Evolutionary conservation across 2,329 filamentous ascomycete species (phyloP).

Genomic region (Fusarium luffae): DNA sequence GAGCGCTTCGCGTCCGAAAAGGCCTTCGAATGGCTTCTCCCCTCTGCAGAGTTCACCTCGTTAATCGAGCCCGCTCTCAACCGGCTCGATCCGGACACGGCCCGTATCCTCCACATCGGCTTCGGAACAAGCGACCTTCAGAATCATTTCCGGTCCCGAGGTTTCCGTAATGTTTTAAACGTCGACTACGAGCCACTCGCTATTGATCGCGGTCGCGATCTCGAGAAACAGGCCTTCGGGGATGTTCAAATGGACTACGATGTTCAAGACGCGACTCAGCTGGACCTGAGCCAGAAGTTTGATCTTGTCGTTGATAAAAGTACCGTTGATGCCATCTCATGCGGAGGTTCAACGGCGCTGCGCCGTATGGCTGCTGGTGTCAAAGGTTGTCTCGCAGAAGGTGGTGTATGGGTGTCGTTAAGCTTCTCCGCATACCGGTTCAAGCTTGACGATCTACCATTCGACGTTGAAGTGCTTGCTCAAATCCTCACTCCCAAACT

Average conservation of each 20-base stretch:
- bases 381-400: conserved; percentile 48
- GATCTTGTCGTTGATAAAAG: conserved; percentile 62
- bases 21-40: conserved; percentile 60
- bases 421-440: conserved; percentile 60
- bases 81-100: conserved; percentile 37
- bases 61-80: conserved; percentile 54
- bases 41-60: conserved; percentile 55
- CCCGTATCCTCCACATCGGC: conserved; percentile 59
- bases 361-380: conserved; percentile 54
- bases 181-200: conserved; percentile 63
- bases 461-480: conserved; percentile 56
- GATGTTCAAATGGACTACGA: conserved; percentile 57
- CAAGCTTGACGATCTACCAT: conserved; percentile 51
- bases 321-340: conserved; percentile 61
- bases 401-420: conserved; percentile 59
- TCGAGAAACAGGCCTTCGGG: conserved; percentile 56
- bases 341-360: conserved; percentile 54
- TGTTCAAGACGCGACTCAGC: conserved; percentile 58
- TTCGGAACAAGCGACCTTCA: conserved; percentile 63
- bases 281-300: conserved; percentile 48
- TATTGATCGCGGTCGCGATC: conserved; percentile 54
- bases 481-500: conserved; percentile 56
- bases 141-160: conserved; percentile 56
- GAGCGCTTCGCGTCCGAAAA: conserved; percentile 58
- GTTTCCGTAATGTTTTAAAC: conserved; percentile 59